phyloP scores from a whole-genome alignment of 1,284 basidiomycete species.

The Sanghuangporus weigelae region DNA sequence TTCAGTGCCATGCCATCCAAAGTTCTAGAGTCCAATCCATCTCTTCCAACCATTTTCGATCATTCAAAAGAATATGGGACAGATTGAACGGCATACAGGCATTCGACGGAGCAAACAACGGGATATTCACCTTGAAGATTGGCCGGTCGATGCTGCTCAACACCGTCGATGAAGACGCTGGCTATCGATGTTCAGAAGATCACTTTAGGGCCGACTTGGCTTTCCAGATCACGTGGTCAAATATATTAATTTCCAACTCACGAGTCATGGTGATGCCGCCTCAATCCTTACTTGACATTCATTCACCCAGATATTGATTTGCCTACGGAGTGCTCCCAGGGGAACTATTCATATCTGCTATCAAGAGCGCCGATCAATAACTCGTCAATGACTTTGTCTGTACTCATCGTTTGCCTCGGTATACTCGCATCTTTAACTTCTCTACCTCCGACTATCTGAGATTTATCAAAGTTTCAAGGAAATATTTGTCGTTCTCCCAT shows the following conservation, averaged over 20 bases:
- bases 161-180: background rate
- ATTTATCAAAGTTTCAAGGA: conserved; percentile 30
- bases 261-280: no score
- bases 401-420: conserved; percentile 63
- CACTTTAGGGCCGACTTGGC: background rate
- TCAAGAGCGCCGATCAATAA: no score
- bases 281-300: no score
- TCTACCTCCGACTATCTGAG: background rate
- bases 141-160: background rate
- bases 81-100: background rate
- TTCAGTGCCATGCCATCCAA: conserved; percentile 1
- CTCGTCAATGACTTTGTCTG: conserved; percentile 27
- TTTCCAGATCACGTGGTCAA: no score
- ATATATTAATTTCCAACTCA: no score
- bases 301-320: no score
- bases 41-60: background rate
- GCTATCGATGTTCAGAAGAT: background rate
- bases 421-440: background rate
- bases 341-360: no score
- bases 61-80: background rate
- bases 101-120: background rate
- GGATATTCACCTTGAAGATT: conserved; percentile 1
- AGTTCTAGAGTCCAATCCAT: background rate
- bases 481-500: conserved; percentile 79
- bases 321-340: no score